Evolutionary conservation across 202 grass and related monocot species (phyloP), one percentile per base, ranked within the genome.

Genomic region (Zizania palustris): DNA sequence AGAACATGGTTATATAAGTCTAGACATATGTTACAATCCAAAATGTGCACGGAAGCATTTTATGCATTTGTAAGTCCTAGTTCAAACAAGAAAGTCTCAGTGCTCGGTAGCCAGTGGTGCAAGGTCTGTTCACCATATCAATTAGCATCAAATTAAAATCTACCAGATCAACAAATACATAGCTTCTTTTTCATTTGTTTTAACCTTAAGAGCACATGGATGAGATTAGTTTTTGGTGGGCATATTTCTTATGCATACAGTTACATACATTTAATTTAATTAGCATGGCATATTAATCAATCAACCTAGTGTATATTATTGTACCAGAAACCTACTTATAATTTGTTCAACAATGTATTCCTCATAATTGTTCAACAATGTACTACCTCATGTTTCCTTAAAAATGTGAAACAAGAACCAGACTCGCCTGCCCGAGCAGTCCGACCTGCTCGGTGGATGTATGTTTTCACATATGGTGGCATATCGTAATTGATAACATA

Each of bases 401-500:
- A 76, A 74, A 97, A 83, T n/a, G 90, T 97, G 88, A 93, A 97
- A 71, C 93, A 97, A 77, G 87, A 79, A 75, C 93, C 93, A 69
- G 91, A 86, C 39, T 91, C 81, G n/a, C 86, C 86, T 11, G 91
- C 93, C 57, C 93, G 84, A 49, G 93, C 93, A 73, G 94, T 97
- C 16, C 94, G 88, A 34, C 94, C 94, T 38, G 94, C 94, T 83
- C 91, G 86, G 75, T 97, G 94, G 64, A 97, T 84, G 33, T 90
- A 97, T 42, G 94, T 90, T 84, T 93, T 93, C n/a, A 92, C 86
- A 84, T 90, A 97, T 15, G 88, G 65, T 11, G 94, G 89, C 86
- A 97, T 92, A 67, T 97, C 88, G 82, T 93, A 93, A 84, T 92
- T 92, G 71, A 97, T 90, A 40, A 93, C 91, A 82, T 93, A 92